Percentiles rank a stretch among this genome's conserved stretches.
Evolutionary conservation across 306 rosid species (phyloP).

Genomic region (Lathyrus sativus): DNA sequence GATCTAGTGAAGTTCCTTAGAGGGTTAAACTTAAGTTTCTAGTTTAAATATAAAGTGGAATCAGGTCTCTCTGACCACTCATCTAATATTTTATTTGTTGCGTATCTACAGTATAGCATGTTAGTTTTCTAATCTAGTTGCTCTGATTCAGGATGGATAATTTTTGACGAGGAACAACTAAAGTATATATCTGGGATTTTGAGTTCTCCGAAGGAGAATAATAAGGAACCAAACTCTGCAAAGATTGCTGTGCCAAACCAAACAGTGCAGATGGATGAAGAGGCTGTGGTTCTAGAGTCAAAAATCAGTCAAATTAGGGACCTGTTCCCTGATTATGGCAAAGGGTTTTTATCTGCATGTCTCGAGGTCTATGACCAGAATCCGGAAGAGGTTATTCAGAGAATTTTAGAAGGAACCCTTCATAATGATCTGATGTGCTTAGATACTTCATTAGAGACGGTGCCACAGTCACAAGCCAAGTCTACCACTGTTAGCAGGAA

Average conservation of each 20-base stretch:
- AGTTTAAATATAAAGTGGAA: constrained; percentile 24
- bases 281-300: constrained; percentile 74
- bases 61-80: constrained; percentile 30
- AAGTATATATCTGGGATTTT: constrained; percentile 67
- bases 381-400: constrained; percentile 96
- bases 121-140: constrained; percentile 32
- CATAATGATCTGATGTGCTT: constrained; percentile 74
- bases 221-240: constrained; percentile 42
- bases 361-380: constrained; percentile 90
- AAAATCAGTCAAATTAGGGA: constrained; percentile 94
- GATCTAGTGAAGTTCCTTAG: constrained; percentile 9
- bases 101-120: constrained; percentile 6
- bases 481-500: constrained; percentile 43
- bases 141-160: constrained; percentile 83
- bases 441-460: constrained; percentile 66
- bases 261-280: constrained; percentile 60
- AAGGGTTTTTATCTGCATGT: constrained; percentile 84
- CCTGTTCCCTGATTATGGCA: constrained; percentile 88
- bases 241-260: constrained; percentile 40
- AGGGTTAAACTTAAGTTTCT: not conserved
- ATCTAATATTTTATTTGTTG: constrained; percentile 9
- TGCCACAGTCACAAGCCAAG: constrained; percentile 51
- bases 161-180: constrained; percentile 73
- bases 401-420: constrained; percentile 92
- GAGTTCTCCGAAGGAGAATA: constrained; percentile 45